These are phyloP conservation scores for Phytophthora chlamydospora DNA, from an alignment of 352 stramenopile species.

Conservation along the genomic window DNA sequence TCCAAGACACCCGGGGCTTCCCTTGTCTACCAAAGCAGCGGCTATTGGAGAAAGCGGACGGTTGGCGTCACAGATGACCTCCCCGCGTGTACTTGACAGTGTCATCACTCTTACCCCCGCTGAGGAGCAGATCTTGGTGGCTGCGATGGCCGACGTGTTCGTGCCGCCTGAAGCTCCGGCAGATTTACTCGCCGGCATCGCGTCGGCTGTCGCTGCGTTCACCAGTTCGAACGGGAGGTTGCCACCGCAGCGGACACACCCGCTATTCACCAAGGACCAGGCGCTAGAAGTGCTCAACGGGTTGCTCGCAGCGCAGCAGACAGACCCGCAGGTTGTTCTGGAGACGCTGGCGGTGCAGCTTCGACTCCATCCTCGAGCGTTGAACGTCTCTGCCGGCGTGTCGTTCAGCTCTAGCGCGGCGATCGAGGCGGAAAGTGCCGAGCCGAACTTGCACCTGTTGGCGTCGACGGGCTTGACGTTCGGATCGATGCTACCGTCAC, in stretches of 20 bases:
- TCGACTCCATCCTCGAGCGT: conserved; percentile 27
- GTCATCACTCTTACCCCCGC: conserved; percentile 56
- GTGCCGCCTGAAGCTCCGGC: conserved; percentile 51
- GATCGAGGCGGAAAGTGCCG: conserved; percentile 12
- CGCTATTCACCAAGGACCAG: conserved; percentile 52
- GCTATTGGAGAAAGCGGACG: conserved; percentile 16
- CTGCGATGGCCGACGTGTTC: conserved; percentile 55
- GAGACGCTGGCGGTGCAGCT: conserved; percentile 33
- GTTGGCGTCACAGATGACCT: conserved; percentile 27
- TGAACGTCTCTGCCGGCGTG: conserved; percentile 38
- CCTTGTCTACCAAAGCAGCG: conserved; percentile 16
- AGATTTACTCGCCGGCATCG: conserved; percentile 55
- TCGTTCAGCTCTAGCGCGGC: conserved; percentile 26
- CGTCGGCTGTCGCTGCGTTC: conserved; percentile 63
- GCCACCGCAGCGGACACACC: conserved; percentile 42
- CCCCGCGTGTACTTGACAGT: conserved; percentile 46
- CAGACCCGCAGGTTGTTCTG: conserved; percentile 32
- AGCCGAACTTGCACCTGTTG: conserved; percentile 37
- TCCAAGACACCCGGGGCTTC: conserved; percentile 20
- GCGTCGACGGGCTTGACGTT: conserved; percentile 35
- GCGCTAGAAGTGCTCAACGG: conserved; percentile 41
- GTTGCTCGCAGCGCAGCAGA: conserved; percentile 29
- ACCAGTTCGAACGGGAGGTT: conserved; percentile 47
- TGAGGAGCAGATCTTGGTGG: conserved; percentile 59
- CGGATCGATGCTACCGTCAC: conserved; percentile 32